phyloP scores from a whole-genome alignment of 2,329 filamentous ascomycete species.

The Emergomyces orientalis region DNA sequence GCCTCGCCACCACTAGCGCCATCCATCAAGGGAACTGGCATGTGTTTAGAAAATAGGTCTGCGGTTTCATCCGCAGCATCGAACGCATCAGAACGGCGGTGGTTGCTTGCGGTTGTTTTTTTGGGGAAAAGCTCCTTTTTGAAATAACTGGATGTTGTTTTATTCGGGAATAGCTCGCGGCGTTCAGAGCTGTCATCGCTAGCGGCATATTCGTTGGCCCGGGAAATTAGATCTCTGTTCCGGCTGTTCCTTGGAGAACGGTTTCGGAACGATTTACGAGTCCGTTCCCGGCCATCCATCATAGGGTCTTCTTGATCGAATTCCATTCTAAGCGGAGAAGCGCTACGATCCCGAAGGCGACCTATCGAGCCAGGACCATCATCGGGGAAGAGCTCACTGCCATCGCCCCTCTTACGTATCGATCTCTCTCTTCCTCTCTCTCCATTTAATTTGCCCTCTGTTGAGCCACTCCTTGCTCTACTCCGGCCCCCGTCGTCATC shows the following conservation, averaged over 20 bases:
- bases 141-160: constrained; percentile 34
- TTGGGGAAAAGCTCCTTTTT: constrained; percentile 52
- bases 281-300: constrained; percentile 29
- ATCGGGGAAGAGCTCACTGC: constrained; percentile 31
- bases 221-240: constrained; percentile 23
- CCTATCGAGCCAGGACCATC: constrained; percentile 30
- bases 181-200: constrained; percentile 27
- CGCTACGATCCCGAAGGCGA: constrained; percentile 50
- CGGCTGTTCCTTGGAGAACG: constrained; percentile 27
- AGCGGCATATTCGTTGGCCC: constrained; percentile 27
- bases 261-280: constrained; percentile 32
- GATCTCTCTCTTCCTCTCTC: constrained; percentile 26
- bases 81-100: constrained; percentile 43
- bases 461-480: constrained; percentile 12
- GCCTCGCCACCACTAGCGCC: constrained; percentile 22
- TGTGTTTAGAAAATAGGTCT: constrained; percentile 43
- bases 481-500: constrained; percentile 53
- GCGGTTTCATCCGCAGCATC: constrained; percentile 48
- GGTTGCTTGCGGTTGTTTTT: constrained; percentile 33
- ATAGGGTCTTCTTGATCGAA: constrained; percentile 31
- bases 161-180: constrained; percentile 41
- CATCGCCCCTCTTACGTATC: constrained; percentile 13
- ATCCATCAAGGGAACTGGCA: constrained; percentile 43
- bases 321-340: constrained; percentile 49
- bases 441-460: constrained; percentile 22